Evolutionary conservation across 2,329 filamentous ascomycete species (phyloP), one percentile per base, ranked within the genome.

Genomic region (Aureobasidium sp.): DNA sequence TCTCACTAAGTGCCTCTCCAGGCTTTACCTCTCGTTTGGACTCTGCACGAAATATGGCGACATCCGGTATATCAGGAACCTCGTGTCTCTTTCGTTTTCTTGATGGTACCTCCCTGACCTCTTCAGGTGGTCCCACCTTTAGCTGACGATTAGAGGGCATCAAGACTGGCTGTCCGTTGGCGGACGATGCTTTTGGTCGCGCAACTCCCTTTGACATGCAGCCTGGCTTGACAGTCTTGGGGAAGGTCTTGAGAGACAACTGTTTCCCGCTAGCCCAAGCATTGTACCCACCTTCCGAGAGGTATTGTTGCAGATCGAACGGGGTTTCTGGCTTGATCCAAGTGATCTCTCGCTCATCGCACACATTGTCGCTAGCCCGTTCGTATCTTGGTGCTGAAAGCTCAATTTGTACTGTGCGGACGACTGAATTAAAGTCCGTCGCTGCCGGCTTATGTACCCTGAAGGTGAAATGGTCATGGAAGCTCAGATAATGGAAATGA

Each of bases 1-100:
- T 77, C 59, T 78, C 75, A 49, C 70, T 74, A 17, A 78, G 64
- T 4, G 64, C 46, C 51, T 76, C 74, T 8, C 73, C 75, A 35
- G 71, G 67, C 8, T 64, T 50, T 2, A 79, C 63, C 2, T 66
- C 67, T 10, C 74, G 68, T 63, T 77, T 78, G 1, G 73, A 73
- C 2, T 66, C 64, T 11, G 70, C 69, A n/a, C 75, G 69, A 62
- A 74, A 78, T 60, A 77, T 74, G 0, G 66, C 69, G 13, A 76
- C 64, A 1, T 68, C 68, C 0, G 69, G 67, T 0, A 75, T 69
- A 5, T 62, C 62, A 2, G 77, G 77, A 1, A 78, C 73, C 4
- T 57, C 50, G 49, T 71, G 72, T 40, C 61, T 68, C 63, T 66
- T 73, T 35, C 68, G 68, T 23, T 62, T 63, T 9, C 38, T 51